Evolutionary conservation across 371 early-diverging fungal species (phyloP).

Genomic region (Mortierella polycephala): DNA sequence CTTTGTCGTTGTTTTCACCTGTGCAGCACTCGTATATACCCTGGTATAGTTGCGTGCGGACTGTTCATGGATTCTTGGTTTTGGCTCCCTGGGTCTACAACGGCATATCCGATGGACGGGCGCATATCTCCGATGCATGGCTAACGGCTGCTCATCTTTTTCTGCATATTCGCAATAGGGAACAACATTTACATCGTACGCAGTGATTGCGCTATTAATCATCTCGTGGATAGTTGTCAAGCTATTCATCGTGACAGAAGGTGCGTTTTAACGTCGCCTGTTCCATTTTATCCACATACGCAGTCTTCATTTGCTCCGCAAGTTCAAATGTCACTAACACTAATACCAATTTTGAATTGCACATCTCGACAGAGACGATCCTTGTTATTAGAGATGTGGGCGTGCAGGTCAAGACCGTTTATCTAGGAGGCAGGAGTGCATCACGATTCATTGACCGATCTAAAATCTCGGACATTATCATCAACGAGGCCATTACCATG

Average conservation of each 20-base stretch:
- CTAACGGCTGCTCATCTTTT: background rate
- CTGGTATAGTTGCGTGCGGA: conserved; percentile 8
- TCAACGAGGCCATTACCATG: conserved; percentile 82
- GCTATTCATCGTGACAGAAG: conserved; percentile 50
- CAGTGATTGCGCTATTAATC: conserved; percentile 17
- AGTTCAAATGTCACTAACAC: background rate
- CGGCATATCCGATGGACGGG: background rate
- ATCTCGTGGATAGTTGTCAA: conserved; percentile 40
- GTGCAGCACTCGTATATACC: conserved; percentile 20
- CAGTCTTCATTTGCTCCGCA: too few relatives aligned
- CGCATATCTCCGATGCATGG: background rate
- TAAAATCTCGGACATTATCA: conserved; percentile 72
- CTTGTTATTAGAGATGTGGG: conserved; percentile 76
- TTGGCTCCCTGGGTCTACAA: background rate
- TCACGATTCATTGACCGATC: conserved; percentile 72
- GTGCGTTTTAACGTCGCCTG: conserved; percentile 3
- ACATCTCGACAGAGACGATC: conserved; percentile 62
- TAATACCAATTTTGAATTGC: background rate
- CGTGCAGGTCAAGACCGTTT: conserved; percentile 72
- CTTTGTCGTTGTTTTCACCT: conserved; percentile 31
- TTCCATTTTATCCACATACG: background rate
- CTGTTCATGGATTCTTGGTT: background rate
- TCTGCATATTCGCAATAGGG: conserved; percentile 12
- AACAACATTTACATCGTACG: conserved; percentile 24
- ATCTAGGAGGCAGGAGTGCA: conserved; percentile 64